Base-by-base conservation (phyloP, 2,329 filamentous ascomycete genomes). In the Ophiostoma sp. region DNA sequence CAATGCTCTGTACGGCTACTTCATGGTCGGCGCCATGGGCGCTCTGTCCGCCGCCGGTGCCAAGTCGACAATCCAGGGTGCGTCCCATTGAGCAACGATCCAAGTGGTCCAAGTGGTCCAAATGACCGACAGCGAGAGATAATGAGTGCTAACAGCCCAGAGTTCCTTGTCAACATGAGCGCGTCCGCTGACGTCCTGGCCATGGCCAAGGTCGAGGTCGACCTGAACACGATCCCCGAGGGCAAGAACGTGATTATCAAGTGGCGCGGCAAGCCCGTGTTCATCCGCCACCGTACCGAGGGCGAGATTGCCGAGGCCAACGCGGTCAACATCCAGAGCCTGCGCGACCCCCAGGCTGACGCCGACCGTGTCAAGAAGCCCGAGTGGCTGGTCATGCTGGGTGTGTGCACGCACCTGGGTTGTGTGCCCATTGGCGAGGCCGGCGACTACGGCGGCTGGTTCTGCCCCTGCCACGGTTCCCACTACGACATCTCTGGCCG, bases 161-260 rank as follows among this genome's bases (percentile, higher is more conserved):
- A 99, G 83, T 99, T 99, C 87, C 87, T 99, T 73, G 92, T 97
- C 84, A 99, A 97, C 88, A 98, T 99, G 96, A 96, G 94, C 76
- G 95, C 95, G 72, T 99, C 95, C 71, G 95, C 95, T 81, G 95
- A 99, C 78, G 93, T 99, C 78, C 83, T 99, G 82, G 95, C 96
- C 79, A 96, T 97, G 89, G 95, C 95, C 81, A 99, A 99, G 89
- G 95, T 99, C 75, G 95, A 99, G 85, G 90, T 99, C 75, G 92
- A 97, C 81, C 90, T 99, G 74, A 85, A 84, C 76, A 81, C 92
- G 73, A 98, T 99, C 76, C 95, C 95, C 72, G 94, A 98, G 85
- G 95, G 95, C 87, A 99, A 98, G 91, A 99, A 99, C 84, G 95
- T 99, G 79, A 96, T 99, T 81, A 96, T 99, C 86, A 99, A 99